A percentile compares a stretch with the other conserved stretches of the same genome.
phyloP scores from a whole-genome alignment of 371 early-diverging fungal species.

The Mortierella sp. region DNA sequence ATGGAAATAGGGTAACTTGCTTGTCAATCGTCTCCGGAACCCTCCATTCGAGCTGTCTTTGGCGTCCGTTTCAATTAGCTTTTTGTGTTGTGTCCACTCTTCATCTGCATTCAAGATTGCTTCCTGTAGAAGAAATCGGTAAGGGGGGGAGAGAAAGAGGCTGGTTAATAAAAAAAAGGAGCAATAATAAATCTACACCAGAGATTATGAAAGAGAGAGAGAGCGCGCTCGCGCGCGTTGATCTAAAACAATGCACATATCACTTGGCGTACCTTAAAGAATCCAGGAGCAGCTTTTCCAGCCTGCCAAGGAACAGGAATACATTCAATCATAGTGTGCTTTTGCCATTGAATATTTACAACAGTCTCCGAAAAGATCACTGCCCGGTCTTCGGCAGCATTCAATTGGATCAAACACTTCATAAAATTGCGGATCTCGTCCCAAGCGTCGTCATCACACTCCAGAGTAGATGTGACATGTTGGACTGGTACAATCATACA shows the following conservation, averaged over 20 bases:
- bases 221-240: too few species aligned
- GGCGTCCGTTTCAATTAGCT: conserved; percentile 82
- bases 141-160: too few species aligned
- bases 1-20: conserved; percentile 92
- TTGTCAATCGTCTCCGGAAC: conserved; percentile 77
- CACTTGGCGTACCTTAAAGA: conserved; percentile 69
- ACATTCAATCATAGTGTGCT: conserved; percentile 91
- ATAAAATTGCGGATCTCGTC: conserved; percentile 94
- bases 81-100: conserved; percentile 95
- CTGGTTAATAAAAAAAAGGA: conserved; percentile 5
- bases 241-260: too few species aligned
- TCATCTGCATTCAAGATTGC: conserved; percentile 78
- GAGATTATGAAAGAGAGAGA: too few species aligned
- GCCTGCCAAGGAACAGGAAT: conserved; percentile 87
- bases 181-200: too few species aligned
- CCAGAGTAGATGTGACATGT: conserved; percentile 83
- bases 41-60: conserved; percentile 60
- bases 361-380: conserved; percentile 93
- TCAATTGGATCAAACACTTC: conserved; percentile 93
- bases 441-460: conserved; percentile 93
- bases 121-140: conserved; percentile 65
- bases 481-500: conserved; percentile 92
- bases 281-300: conserved; percentile 84
- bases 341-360: conserved; percentile 72
- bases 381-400: conserved; percentile 71